Base-by-base conservation (phyloP, 148 eudicot genomes). In the Pouteria glomerata region DNA sequence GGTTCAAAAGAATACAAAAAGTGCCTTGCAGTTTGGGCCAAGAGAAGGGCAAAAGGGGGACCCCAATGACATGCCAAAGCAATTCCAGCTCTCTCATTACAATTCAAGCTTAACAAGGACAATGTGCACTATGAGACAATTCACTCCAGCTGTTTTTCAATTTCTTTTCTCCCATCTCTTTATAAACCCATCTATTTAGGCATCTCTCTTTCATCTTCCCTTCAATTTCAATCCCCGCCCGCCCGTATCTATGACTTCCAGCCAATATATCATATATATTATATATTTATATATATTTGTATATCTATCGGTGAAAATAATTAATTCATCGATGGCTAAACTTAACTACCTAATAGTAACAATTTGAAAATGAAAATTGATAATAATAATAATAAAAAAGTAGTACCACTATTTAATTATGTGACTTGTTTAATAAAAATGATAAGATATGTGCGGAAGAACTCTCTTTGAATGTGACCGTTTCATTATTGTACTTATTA, bases 61-160 rank as follows among this genome's bases (percentile, higher is more conserved):
- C 68, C 68, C 68, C 21, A 13, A 41, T 21, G 29, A 7, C 51
- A 63, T n/a, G n/a, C n/a, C n/a, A 39, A 42, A 63, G 50, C 68
- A 61, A 61, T 70, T 39, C 21, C 10, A 42, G 10, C 34, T 61
- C 45, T 23, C 65, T 6, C 33, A 24, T 35, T 70, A 14, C 29
- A 30, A 58, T 58, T 58, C 68, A n/a, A n/a, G 29, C 2, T 55
- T 69, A 63, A 39, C 29, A 63, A 39, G 3, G 30, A 63, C 66
- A 63, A 5, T 15, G 73, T 12, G 15, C 68, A 21, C 68, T 41
- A 21, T 63, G 3, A 48, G 6, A 24, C 68, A 63, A 63, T 63
- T 51, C 50, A 39, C 26, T 42, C 68, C 68, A 63, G 67, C 67
- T 63, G 67, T 63, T 63, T 63, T 63, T 37, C 30, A 31, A 37